Percentiles rank a stretch among this genome's conserved stretches.
These are phyloP conservation scores for Scedosporium boydii DNA, from an alignment of 2,329 filamentous ascomycete species.

Conservation along the genomic window DNA sequence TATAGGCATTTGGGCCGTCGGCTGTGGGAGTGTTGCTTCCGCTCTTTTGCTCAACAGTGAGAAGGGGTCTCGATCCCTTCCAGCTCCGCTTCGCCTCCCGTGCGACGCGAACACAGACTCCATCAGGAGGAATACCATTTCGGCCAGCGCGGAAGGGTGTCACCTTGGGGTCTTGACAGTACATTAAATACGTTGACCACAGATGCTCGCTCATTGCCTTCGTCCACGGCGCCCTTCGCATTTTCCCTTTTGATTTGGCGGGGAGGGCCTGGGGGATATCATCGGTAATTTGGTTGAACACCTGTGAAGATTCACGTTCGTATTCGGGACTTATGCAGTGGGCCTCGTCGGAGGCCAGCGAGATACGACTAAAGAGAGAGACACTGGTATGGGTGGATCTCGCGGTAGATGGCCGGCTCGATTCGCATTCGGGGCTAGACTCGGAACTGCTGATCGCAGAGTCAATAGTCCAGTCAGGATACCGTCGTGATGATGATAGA, in stretches of 20 bases:
- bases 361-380: constrained; percentile 48
- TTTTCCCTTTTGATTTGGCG: constrained; percentile 16
- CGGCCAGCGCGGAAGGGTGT: constrained; percentile 57
- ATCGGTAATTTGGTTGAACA: not conserved
- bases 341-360: constrained; percentile 45
- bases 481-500: constrained; percentile 34
- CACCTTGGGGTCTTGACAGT: constrained; percentile 57
- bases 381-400: constrained; percentile 49
- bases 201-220: constrained; percentile 56
- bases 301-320: not conserved
- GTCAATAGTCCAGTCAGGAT: constrained; percentile 50
- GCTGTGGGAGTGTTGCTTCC: constrained; percentile 47
- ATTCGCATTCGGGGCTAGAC: constrained; percentile 49
- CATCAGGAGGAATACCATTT: constrained; percentile 53
- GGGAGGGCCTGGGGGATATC: not conserved
- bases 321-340: constrained; percentile 40
- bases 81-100: constrained; percentile 56
- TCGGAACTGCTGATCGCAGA: constrained; percentile 47
- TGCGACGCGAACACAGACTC: constrained; percentile 56
- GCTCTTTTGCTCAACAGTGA: constrained; percentile 29
- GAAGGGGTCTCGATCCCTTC: constrained; percentile 46
- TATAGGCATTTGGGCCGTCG: constrained; percentile 35
- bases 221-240: constrained; percentile 51
- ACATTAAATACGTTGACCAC: constrained; percentile 56
- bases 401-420: constrained; percentile 50